phyloP scores from a whole-genome alignment of 441 rosid species.

The Pelargonium myrrhifolium region DNA sequence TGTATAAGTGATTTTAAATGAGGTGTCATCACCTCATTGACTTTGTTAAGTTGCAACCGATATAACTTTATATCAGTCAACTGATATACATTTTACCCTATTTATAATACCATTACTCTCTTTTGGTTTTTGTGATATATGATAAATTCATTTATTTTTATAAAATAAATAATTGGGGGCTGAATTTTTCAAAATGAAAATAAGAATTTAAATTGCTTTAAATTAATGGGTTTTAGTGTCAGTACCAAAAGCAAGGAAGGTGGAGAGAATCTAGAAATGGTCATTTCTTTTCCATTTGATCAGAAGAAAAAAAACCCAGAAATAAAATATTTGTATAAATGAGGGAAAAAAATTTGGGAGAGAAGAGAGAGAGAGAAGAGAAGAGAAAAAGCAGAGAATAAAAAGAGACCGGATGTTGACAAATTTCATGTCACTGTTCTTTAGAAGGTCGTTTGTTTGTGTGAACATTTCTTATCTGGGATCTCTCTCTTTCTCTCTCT shows the following conservation, averaged over 20 bases:
- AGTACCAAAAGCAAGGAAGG: slow-evolving; percentile 30
- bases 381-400: slow-evolving; percentile 69
- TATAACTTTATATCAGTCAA: too few species aligned
- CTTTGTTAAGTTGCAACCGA: too few species aligned
- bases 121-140: too few species aligned
- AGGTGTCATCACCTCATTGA: too few species aligned
- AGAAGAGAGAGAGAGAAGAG: slow-evolving; percentile 20
- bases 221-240: slow-evolving; percentile 3
- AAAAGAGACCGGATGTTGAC: slow-evolving; percentile 96
- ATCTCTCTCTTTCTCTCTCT: slow-evolving; percentile 37
- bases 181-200: too few species aligned
- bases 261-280: slow-evolving; percentile 53
- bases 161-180: too few species aligned
- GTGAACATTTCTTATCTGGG: slow-evolving; percentile 78
- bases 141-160: too few species aligned
- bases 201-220: neutral
- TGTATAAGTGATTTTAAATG: too few species aligned
- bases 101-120: too few species aligned
- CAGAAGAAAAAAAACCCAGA: slow-evolving; percentile 8
- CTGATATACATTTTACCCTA: too few species aligned
- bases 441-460: slow-evolving; percentile 74
- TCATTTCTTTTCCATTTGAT: slow-evolving; percentile 20
- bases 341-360: neutral
- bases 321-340: slow-evolving; percentile 9
- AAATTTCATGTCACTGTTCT: slow-evolving; percentile 88